Evolutionary conservation across 495 filamentous ascomycete genomes (phyloP).

Genomic region (Talaromyces thailandensis): DNA sequence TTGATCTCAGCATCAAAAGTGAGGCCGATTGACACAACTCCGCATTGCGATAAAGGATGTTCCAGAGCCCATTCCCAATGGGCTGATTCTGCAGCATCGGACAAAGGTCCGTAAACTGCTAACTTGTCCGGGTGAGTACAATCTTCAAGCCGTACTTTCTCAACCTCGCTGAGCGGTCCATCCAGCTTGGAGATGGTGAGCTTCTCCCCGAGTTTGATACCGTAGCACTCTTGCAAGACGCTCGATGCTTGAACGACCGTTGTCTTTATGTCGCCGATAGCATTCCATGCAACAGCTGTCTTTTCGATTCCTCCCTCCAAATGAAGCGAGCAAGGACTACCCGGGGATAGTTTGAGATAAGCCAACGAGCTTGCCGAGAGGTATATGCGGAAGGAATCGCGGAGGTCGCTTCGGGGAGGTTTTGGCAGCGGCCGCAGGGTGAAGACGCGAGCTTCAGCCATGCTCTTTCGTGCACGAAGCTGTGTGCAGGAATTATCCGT

Average conservation of each 20-base stretch:
- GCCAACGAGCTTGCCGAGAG: slow-evolving; percentile 56
- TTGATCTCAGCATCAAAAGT: slow-evolving; percentile 38
- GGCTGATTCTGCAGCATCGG: slow-evolving; percentile 32
- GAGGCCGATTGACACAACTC: slow-evolving; percentile 31
- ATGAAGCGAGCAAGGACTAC: slow-evolving; percentile 47
- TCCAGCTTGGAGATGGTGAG: slow-evolving; percentile 42
- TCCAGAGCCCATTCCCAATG: slow-evolving; percentile 60
- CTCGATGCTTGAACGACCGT: slow-evolving; percentile 57
- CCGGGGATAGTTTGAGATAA: slow-evolving; percentile 48
- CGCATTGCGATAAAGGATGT: slow-evolving; percentile 43
- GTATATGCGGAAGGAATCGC: slow-evolving; percentile 57
- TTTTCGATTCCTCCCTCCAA: slow-evolving; percentile 30
- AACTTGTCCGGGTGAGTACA: slow-evolving; percentile 31
- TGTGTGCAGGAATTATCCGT: background rate
- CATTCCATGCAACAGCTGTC: slow-evolving; percentile 58
- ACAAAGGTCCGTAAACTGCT: slow-evolving; percentile 21
- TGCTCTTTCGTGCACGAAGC: slow-evolving; percentile 10
- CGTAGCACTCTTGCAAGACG: slow-evolving; percentile 53
- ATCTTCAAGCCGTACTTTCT: slow-evolving; percentile 41
- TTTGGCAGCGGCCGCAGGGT: slow-evolving; percentile 46
- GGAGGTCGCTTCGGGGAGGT: slow-evolving; percentile 41
- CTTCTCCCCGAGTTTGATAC: slow-evolving; percentile 54
- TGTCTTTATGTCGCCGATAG: slow-evolving; percentile 53
- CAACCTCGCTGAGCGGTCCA: slow-evolving; percentile 27
- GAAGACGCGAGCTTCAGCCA: slow-evolving; percentile 36